Evolutionary conservation across 495 filamentous ascomycete species (phyloP), one percentile per base, ranked within the genome.

Genomic region (Podospora conica): DNA sequence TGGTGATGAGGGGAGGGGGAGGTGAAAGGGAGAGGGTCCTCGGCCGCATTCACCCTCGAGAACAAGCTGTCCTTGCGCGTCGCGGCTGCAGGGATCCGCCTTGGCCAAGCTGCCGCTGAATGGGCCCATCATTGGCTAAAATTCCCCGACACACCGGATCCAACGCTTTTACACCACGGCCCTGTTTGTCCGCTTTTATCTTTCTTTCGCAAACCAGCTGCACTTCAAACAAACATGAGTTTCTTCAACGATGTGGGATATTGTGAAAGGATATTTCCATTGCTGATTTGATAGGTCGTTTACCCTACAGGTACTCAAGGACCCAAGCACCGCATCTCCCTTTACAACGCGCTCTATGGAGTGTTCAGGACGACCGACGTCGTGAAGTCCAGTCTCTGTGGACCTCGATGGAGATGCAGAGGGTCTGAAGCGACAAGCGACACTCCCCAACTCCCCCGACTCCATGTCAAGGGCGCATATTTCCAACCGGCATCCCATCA

Each of bases 11-110:
- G 65, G 21, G 55, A 40, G 60, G 29, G 40, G 65, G 31, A 33
- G 63, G 66, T 54, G 71, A 63, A 58, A 53, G 66, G 56, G 67
- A 66, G 66, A 63, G 56, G 60, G 55, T 20, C 53, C 27, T 63
- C 28, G 63, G 65, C 60, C 53, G 48, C 58, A 62, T 62, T 66
- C 40, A 21, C 28, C 53, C 10, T 31, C 29, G 56, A 58, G 21
- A 65, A 29, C 66, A 68, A 68, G 54, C 66, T 68, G 66, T 65
- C 66, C 66, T 68, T 65, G 66, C 58, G 40, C 31, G 54, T 57
- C 23, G 29, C 59, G 53, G 53, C 24, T 64, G 62, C 66, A 68
- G 62, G 66, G 62, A 65, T 18, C 62, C 61, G 48, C 58, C 25
- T 53, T 61, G 24, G 33, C 48, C 6, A 9, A 24, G 27, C 15